phyloP scores from a whole-genome alignment of 2,329 filamentous ascomycete species.

The Coleophoma crateriformis region DNA sequence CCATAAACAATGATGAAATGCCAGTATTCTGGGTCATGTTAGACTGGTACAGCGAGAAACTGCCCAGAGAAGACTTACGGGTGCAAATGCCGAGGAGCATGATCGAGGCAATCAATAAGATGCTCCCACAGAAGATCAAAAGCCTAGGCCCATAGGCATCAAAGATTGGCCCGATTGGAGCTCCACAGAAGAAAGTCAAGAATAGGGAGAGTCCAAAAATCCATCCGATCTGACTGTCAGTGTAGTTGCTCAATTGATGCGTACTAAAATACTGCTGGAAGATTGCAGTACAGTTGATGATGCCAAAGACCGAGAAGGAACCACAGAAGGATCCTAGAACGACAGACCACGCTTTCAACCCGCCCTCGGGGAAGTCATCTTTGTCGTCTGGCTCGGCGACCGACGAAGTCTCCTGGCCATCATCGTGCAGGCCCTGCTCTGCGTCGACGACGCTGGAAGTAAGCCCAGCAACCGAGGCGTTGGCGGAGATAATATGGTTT shows the following conservation, averaged over 20 bases:
- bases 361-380: slow-evolving; percentile 58
- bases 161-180: slow-evolving; percentile 66
- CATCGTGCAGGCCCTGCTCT: slow-evolving; percentile 9
- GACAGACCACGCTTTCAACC: slow-evolving; percentile 57
- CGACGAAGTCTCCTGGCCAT: slow-evolving; percentile 8
- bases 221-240: slow-evolving; percentile 50
- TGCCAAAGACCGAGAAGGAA: slow-evolving; percentile 54
- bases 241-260: slow-evolving; percentile 54
- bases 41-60: background rate
- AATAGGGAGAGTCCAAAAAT: slow-evolving; percentile 60
- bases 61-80: slow-evolving; percentile 23
- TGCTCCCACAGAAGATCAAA: slow-evolving; percentile 22
- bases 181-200: slow-evolving; percentile 62
- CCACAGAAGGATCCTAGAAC: slow-evolving; percentile 61
- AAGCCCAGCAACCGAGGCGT: slow-evolving; percentile 1
- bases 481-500: slow-evolving; percentile 1
- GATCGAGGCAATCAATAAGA: slow-evolving; percentile 21
- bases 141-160: slow-evolving; percentile 56
- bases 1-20: slow-evolving; percentile 65
- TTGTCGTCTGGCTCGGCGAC: slow-evolving; percentile 13
- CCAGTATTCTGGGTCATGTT: slow-evolving; percentile 46
- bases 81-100: slow-evolving; percentile 56
- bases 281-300: slow-evolving; percentile 57
- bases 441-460: background rate
- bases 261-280: slow-evolving; percentile 57